Conservation (phyloP, 164 flowering plant species). For the Buxus sempervirens region DNA sequence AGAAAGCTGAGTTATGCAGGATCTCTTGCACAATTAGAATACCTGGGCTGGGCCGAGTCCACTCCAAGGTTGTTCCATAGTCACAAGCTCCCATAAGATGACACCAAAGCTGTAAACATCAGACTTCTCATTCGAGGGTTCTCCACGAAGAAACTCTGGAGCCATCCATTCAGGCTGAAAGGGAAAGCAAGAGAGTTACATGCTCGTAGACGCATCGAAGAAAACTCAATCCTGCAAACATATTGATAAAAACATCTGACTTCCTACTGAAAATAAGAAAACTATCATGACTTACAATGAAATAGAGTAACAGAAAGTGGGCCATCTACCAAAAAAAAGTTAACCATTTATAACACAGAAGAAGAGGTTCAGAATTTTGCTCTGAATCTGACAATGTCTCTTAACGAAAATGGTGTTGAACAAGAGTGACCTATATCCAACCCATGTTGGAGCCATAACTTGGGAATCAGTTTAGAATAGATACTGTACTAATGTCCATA, state of each 20-base stretch:
- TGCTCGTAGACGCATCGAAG: slow-evolving; percentile 24
- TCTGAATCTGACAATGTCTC: not conserved
- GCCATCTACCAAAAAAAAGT: not conserved
- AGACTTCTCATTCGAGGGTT: slow-evolving; percentile 89
- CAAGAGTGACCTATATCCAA: not conserved
- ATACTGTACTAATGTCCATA: no score
- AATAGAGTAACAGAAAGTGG: not conserved
- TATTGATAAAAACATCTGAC: slow-evolving; percentile 21
- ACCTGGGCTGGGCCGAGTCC: slow-evolving; percentile 95
- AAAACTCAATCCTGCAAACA: slow-evolving; percentile 31
- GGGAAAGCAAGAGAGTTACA: slow-evolving; percentile 33
- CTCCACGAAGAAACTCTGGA: slow-evolving; percentile 97
- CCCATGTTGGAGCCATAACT: not conserved
- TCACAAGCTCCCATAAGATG: slow-evolving; percentile 89
- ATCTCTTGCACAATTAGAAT: slow-evolving; percentile 1
- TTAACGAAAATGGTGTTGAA: not conserved
- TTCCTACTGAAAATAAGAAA: not conserved
- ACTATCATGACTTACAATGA: no score
- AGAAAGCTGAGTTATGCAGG: not conserved
- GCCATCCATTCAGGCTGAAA: slow-evolving; percentile 99
- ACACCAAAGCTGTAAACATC: slow-evolving; percentile 99
- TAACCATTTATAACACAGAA: not conserved
- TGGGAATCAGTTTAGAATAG: not conserved
- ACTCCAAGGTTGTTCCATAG: slow-evolving; percentile 94
- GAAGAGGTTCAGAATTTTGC: not conserved